Conservation (phyloP, 345 rosid species). For the Pistacia vera region DNA sequence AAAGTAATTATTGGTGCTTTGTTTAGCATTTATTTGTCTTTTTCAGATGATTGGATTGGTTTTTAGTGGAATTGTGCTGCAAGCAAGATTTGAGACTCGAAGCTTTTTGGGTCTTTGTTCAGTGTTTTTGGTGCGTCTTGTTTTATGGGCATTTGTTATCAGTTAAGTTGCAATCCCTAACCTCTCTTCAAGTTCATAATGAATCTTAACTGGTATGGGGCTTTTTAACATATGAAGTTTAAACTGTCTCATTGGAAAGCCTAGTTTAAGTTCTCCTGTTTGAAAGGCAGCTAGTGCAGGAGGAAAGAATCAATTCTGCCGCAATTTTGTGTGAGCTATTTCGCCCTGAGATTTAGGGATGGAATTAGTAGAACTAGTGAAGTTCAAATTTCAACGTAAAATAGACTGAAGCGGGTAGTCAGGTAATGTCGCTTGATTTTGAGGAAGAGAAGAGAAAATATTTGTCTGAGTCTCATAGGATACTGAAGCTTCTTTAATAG, state of each 20-base stretch:
- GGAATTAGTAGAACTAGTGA: not conserved
- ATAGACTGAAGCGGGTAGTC: not conserved
- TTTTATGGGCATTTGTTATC: not conserved
- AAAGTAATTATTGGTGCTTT: not conserved
- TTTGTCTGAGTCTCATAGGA: too few relatives aligned
- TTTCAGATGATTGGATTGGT: not conserved
- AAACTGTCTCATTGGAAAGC: not conserved
- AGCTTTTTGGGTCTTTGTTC: not conserved
- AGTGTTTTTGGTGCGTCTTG: not conserved
- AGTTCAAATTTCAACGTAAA: not conserved
- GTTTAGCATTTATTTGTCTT: not conserved
- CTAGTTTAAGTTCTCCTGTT: not conserved
- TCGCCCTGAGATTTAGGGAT: not conserved
- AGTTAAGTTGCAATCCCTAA: not conserved
- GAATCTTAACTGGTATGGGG: not conserved
- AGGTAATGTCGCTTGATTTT: not conserved
- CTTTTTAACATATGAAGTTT: not conserved
- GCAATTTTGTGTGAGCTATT: not conserved
- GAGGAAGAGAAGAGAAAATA: not conserved
- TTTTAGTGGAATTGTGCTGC: not conserved
- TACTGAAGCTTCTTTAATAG: too few relatives aligned
- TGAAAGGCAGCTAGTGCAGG: not conserved
- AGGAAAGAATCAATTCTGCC: not conserved
- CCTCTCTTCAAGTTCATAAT: not conserved
- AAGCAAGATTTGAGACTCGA: not conserved